These are phyloP conservation scores for Phoenix roebelenii DNA, from an alignment of 176 grass and related monocot species.

Conservation along the genomic window DNA sequence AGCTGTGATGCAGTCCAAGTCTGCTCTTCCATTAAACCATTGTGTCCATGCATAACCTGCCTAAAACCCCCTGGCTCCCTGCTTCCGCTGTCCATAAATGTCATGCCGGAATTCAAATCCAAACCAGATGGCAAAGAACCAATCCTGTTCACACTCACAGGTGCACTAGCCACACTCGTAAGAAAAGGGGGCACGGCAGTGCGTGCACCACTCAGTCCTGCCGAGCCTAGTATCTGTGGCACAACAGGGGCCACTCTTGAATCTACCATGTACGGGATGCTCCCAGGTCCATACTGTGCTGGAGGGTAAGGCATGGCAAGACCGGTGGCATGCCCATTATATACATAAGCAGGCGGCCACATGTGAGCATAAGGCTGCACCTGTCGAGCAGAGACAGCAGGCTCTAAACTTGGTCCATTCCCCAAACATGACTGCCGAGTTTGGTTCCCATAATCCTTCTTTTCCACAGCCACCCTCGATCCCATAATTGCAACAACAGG, in stretches of 20 bases:
- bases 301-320: not conserved
- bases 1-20: not conserved
- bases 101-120: slow-evolving; percentile 6
- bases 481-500: slow-evolving; percentile 5
- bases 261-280: slow-evolving; percentile 13
- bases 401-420: not conserved
- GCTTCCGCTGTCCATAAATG: not conserved
- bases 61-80: not conserved
- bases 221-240: not conserved
- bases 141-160: not conserved
- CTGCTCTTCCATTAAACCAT: not conserved
- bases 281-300: slow-evolving; percentile 1
- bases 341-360: not conserved
- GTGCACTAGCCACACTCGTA: not conserved
- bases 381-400: not conserved
- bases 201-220: not conserved
- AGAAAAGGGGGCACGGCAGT: not conserved
- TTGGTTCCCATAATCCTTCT: not conserved
- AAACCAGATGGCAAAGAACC: not conserved
- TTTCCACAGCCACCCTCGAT: not conserved
- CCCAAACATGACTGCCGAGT: not conserved
- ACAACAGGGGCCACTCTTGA: not conserved
- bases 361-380: not conserved
- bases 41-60: slow-evolving; percentile 2
- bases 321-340: not conserved